A percentile compares a stretch with the other conserved stretches of the same genome.
phyloP scores from a whole-genome alignment of 2,329 filamentous ascomycete species.

The Ophiostoma montium region DNA sequence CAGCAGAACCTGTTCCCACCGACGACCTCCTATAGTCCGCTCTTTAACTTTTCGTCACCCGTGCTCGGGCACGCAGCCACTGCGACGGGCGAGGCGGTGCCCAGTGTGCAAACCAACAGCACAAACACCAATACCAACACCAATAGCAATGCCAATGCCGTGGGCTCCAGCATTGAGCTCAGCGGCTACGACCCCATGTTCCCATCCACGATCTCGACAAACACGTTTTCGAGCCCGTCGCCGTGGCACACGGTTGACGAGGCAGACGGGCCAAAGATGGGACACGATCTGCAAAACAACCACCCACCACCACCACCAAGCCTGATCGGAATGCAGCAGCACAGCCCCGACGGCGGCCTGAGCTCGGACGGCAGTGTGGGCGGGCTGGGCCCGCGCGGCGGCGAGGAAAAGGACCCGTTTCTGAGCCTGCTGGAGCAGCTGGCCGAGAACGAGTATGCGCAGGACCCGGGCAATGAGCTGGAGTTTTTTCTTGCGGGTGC shows the following conservation, averaged over 20 bases:
- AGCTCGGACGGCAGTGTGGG: constrained; percentile 35
- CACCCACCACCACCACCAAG: not conserved
- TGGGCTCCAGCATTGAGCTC: constrained; percentile 11
- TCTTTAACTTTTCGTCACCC: not conserved
- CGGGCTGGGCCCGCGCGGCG: constrained; percentile 28
- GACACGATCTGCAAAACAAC: not conserved
- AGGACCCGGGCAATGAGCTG: constrained; percentile 57
- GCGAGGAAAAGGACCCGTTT: constrained; percentile 68
- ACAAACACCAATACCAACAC: constrained; percentile 5
- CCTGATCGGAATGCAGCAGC: constrained; percentile 15
- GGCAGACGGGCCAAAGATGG: not conserved
- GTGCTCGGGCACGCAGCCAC: not conserved
- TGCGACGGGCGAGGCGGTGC: not conserved
- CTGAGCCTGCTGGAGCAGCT: constrained; percentile 66
- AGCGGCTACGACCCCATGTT: constrained; percentile 45
- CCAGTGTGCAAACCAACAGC: constrained; percentile 22
- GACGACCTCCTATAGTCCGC: not conserved
- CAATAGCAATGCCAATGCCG: not conserved
- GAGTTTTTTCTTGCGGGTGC: constrained; percentile 52
- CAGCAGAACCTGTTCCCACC: not conserved
- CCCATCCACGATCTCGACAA: constrained; percentile 34
- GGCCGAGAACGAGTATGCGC: constrained; percentile 62
- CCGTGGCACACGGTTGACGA: constrained; percentile 32
- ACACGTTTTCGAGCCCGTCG: constrained; percentile 36
- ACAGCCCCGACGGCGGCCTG: constrained; percentile 28